Evolutionary conservation across 352 stramenopile species (phyloP), one percentile per base, ranked within the genome.

Genomic region (Phytophthora capsici): DNA sequence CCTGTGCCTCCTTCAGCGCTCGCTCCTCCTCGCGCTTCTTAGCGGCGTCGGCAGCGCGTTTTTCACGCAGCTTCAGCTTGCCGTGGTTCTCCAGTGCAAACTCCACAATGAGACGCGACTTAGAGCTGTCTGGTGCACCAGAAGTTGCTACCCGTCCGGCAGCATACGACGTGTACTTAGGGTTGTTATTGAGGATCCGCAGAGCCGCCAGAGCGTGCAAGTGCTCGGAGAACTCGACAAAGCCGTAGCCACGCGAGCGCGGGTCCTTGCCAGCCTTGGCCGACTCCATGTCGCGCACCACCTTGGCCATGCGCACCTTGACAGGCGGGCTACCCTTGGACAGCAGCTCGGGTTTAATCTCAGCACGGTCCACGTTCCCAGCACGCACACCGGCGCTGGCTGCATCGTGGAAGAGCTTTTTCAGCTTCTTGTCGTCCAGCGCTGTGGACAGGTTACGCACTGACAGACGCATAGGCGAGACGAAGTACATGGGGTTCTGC

Each of bases 141-240:
- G 72, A 63, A 60, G 63, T 72, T 37, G 75, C 59, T 12, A 56
- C 47, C 34, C 77, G 76, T 3, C 89, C 88, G 2, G 84, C 84
- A 6, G 88, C 86, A 28, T 82, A 73, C 26, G 73, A 67, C 36
- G 78, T 86, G 70, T 97, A 99, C 43, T 83, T 72, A 0, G 96
- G 90, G 77, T 99, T 99, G 78, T 99, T 99, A 77, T 99, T 99
- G 34, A 99, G 70, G 52, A 96, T 76, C 20, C 97, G 89, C 36
- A 99, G 78, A 51, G 93, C 96, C n/a, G 96, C 94, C 26, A 99
- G 78, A 13, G 97, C 97, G 79, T 99, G 94, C 34, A 91, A 80
- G 78, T 99, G 97, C 73, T 98, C 80, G 10, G 83, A 85, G 71
- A 99, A 99, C 77, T 99, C 96, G n/a, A 98, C 95, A 83, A 99